These are phyloP conservation scores for Gossypium laxum DNA, from an alignment of 441 rosid species.

Conservation along the genomic window DNA sequence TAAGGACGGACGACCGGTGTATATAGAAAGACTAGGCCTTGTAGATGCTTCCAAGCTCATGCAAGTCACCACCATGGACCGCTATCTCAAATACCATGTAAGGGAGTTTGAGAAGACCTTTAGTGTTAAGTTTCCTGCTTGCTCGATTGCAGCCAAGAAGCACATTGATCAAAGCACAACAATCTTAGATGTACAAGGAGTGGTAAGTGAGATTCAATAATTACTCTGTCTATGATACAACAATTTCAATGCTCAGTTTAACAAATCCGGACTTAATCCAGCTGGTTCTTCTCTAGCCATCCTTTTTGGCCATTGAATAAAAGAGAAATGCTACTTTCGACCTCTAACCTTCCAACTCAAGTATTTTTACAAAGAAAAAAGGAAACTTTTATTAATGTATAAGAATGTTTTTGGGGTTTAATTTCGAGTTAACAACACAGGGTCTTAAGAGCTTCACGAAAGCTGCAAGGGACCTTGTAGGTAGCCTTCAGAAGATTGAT, in stretches of 20 bases:
- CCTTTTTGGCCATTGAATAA: neutral
- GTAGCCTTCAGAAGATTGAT: conserved; percentile 67
- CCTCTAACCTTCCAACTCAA: neutral
- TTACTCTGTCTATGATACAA: neutral
- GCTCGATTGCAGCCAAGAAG: conserved; percentile 62
- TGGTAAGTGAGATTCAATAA: conserved; percentile 40
- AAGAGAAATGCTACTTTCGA: neutral
- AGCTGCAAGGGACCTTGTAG: conserved; percentile 71
- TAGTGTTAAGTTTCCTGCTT: conserved; percentile 60
- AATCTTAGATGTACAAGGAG: conserved; percentile 86
- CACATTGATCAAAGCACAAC: conserved; percentile 89
- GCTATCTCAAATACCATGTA: conserved; percentile 73
- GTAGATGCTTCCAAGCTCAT: conserved; percentile 67
- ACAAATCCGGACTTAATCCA: neutral
- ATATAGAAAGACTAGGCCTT: conserved; percentile 65
- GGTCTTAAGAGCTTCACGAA: conserved; percentile 75
- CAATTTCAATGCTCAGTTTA: neutral
- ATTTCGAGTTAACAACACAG: conserved; percentile 23
- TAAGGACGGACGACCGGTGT: conserved; percentile 72
- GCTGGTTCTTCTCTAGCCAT: neutral
- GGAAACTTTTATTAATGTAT: neutral
- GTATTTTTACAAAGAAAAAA: neutral
- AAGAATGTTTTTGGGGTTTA: conserved; percentile 50
- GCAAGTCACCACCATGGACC: conserved; percentile 77
- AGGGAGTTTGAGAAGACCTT: conserved; percentile 75